Evolutionary conservation across 805 yeast genomes (phyloP).

Genomic region (Tetrapisispora namnaoensis): DNA sequence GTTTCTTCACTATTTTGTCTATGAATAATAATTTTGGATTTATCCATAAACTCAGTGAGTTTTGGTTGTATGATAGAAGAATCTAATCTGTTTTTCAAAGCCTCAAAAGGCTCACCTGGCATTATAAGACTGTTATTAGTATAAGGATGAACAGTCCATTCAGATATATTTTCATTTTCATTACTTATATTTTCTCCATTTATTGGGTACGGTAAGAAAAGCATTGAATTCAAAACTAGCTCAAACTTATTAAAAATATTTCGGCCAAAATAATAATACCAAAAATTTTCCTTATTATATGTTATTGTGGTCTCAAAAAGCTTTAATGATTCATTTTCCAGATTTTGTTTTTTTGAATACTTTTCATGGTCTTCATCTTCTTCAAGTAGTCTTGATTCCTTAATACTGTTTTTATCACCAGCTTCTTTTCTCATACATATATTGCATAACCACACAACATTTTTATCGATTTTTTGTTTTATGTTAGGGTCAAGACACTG

Average conservation of each 20-base stretch:
- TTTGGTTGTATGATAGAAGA: not conserved
- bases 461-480: slow-evolving; percentile 66
- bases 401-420: slow-evolving; percentile 13
- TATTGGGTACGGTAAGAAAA: slow-evolving; percentile 21
- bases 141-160: slow-evolving; percentile 2
- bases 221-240: slow-evolving; percentile 11
- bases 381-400: slow-evolving; percentile 2
- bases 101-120: not conserved
- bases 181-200: not conserved
- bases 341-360: slow-evolving; percentile 4
- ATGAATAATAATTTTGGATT: not conserved
- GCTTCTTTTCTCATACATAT: slow-evolving; percentile 55
- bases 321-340: slow-evolving; percentile 13
- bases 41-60: not conserved
- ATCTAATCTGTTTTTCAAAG: not conserved
- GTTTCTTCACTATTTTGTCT: slow-evolving; percentile 42
- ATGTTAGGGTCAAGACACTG: slow-evolving; percentile 81
- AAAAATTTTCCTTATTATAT: slow-evolving; percentile 12
- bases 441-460: slow-evolving; percentile 88
- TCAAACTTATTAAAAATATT: slow-evolving; percentile 13
- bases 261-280: slow-evolving; percentile 26
- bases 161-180: not conserved
- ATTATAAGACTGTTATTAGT: not conserved
- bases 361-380: slow-evolving; percentile 6
- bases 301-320: slow-evolving; percentile 5